Evolutionary conservation across 2,329 filamentous ascomycete genomes (phyloP), one percentile per base, ranked within the genome.

Genomic region (Aspergillus hiratsukae): DNA sequence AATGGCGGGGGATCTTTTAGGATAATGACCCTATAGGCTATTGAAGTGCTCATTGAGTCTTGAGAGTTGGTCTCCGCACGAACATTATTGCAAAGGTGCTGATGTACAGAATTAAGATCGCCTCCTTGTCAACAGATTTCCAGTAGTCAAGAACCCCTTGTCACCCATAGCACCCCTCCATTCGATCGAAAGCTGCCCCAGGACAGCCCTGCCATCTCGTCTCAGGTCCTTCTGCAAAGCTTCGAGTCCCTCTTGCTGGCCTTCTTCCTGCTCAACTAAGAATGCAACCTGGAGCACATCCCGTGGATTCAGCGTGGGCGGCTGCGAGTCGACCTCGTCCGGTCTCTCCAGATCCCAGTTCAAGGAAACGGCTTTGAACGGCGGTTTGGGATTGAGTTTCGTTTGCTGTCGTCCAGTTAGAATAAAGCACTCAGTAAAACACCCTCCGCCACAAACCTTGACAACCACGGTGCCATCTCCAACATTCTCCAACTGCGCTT

Each of bases 401-500:
- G 80, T 78, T 63, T 74, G 70, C 77, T 80, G 51, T 54, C 48
- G 46, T 49, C 58, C n/a, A 59, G 54, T 52, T 51, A 49, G 41
- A 9, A 49, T 35, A 7, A 31, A 14, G 9, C 14, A n/a, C 25
- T 10, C n/a, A 6, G 27, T 23, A n/a, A 9, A 52, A 21, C 3
- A 41, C 27, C 27, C 57, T 40, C 66, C 65, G 19, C 48, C 28
- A 57, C 67, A 64, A 66, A 83, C 81, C 74, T 96, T 90, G 52
- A 99, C 81, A 68, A 89, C 84, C 62, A 97, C 88, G 4, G 86
- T 80, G 48, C 87, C 87, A 70, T 97, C 92, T 49, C 90, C 90
- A 69, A 92, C 89, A 73, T 97, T 99, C 78, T 99, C 94, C 57
- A 99, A 75, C 76, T 99, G 94, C 27, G 93, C 94, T 74, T 99